Percentiles rank a stretch among this genome's conserved stretches.
These are phyloP conservation scores for Fallopia convolvulus DNA, from an alignment of 148 eudicot species.

Conservation along the genomic window DNA sequence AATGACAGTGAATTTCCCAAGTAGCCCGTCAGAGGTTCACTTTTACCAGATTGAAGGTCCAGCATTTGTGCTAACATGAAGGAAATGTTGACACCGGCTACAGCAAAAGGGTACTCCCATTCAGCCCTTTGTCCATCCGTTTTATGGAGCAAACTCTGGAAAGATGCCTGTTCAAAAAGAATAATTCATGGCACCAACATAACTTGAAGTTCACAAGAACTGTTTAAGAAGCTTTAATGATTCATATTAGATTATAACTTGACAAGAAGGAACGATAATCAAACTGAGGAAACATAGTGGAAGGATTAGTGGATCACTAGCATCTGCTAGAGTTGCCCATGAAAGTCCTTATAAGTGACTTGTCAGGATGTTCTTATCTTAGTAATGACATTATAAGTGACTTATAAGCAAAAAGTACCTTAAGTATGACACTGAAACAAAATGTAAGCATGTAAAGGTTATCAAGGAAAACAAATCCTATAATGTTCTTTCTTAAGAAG, in stretches of 20 bases:
- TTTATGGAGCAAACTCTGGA: conserved; percentile 61
- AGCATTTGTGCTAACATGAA: conserved; percentile 77
- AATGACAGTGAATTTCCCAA: background rate
- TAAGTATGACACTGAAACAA: background rate
- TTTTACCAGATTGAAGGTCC: conserved; percentile 76
- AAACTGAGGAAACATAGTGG: background rate
- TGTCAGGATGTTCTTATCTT: background rate
- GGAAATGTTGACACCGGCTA: conserved; percentile 76
- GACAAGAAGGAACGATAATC: background rate
- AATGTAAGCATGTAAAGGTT: background rate
- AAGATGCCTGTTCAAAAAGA: conserved; percentile 34
- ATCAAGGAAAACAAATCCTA: background rate
- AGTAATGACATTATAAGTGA: background rate
- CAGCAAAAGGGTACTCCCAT: conserved; percentile 92
- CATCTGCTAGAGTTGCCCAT: background rate
- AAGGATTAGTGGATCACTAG: background rate
- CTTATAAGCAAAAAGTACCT: no score
- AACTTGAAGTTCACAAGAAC: background rate
- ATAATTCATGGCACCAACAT: background rate
- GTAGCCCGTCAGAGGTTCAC: background rate
- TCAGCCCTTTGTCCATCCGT: conserved; percentile 63
- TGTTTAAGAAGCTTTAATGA: background rate
- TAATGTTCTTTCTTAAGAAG: background rate
- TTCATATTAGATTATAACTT: background rate
- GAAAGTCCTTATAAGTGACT: background rate